Percentiles rank a stretch among this genome's conserved stretches.
phyloP scores from a whole-genome alignment of 768 basidiomycete species.

The Termitomyces sp. region DNA sequence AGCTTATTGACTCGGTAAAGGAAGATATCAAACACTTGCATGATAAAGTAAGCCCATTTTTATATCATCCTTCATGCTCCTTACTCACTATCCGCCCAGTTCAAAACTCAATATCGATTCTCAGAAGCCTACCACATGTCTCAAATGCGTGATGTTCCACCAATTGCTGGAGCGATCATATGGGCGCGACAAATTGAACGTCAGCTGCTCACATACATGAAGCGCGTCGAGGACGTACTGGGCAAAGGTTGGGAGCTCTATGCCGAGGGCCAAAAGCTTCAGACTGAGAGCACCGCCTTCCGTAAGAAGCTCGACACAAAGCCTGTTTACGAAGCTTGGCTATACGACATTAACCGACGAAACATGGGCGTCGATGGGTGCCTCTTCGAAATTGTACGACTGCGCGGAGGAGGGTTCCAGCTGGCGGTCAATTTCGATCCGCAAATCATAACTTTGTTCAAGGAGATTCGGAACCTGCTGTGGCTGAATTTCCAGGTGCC shows the following conservation, averaged over 20 bases:
- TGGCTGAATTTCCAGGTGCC: constrained; percentile 97
- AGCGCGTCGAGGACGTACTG: constrained; percentile 96
- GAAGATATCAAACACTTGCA: constrained; percentile 95
- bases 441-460: constrained; percentile 97
- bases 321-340: constrained; percentile 94
- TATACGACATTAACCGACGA: constrained; percentile 89
- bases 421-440: constrained; percentile 97
- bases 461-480: constrained; percentile 92
- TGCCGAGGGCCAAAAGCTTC: constrained; percentile 97
- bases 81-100: constrained; percentile 35
- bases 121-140: constrained; percentile 98
- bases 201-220: constrained; percentile 96
- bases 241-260: constrained; percentile 99
- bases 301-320: constrained; percentile 93
- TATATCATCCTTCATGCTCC: background rate
- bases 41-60: constrained; percentile 57
- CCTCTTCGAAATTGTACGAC: constrained; percentile 83
- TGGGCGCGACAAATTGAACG: constrained; percentile 99
- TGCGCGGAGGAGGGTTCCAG: constrained; percentile 73
- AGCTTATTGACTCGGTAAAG: constrained; percentile 97
- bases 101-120: constrained; percentile 93
- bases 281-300: constrained; percentile 87
- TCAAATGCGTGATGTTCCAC: constrained; percentile 95
- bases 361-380: constrained; percentile 91
- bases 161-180: constrained; percentile 97